Evolutionary conservation across 305 asterid genomes (phyloP).

Genomic region (Fraxinus albicans): DNA sequence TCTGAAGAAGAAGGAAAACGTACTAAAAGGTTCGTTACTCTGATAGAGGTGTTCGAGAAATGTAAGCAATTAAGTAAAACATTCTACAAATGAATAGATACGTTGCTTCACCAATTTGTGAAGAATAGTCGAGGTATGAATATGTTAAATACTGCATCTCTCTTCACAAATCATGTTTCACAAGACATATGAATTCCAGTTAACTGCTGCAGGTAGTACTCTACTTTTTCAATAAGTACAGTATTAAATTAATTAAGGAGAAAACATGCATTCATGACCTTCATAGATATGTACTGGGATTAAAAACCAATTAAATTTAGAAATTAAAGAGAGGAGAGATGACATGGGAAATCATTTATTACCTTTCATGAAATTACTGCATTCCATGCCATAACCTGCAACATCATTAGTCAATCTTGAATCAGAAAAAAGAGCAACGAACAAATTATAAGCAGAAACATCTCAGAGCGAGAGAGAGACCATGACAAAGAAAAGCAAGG

Average conservation of each 20-base stretch:
- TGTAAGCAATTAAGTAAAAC: neutral
- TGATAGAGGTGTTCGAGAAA: neutral
- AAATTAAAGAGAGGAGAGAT: neutral
- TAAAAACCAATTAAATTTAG: neutral
- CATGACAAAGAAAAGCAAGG: slow-evolving; percentile 94
- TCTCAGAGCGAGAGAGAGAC: slow-evolving; percentile 36
- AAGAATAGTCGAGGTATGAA: neutral
- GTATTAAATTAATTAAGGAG: neutral
- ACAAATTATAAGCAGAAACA: slow-evolving; percentile 6
- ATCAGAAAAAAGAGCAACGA: slow-evolving; percentile 5
- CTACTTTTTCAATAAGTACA: neutral
- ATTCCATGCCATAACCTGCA: slow-evolving; percentile 98
- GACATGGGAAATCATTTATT: slow-evolving; percentile 30
- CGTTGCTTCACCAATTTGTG: neutral
- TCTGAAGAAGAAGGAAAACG: neutral
- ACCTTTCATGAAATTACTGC: slow-evolving; percentile 98
- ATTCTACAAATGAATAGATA: neutral
- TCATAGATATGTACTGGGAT: neutral
- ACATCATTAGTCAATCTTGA: slow-evolving; percentile 33
- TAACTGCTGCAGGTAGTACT: neutral
- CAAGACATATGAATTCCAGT: neutral
- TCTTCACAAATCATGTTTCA: neutral
- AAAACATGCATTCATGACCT: neutral
- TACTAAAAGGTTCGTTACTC: neutral
- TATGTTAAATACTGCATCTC: neutral